Conservation (phyloP, 305 asterid species). For the Solanum hybrid region DNA sequence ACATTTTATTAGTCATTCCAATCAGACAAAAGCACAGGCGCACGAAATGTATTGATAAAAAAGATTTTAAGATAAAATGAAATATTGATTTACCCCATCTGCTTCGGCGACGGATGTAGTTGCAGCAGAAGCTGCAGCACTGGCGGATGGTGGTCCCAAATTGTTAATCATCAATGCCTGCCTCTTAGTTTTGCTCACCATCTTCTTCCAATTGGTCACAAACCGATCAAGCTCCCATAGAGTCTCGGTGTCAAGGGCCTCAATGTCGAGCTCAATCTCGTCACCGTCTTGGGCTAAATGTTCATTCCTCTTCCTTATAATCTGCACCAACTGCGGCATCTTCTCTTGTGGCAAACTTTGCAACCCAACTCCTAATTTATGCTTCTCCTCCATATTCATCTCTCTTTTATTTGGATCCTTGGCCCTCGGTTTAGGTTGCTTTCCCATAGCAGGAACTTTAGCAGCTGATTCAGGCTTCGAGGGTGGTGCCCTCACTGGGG, state of each 20-base stretch:
- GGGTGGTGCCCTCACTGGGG: conserved; percentile 50
- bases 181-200: conserved; percentile 85
- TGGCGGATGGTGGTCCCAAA: conserved; percentile 14
- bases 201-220: conserved; percentile 94
- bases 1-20: neutral
- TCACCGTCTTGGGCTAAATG: conserved; percentile 94
- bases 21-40: neutral
- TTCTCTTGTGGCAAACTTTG: conserved; percentile 94
- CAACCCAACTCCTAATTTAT: conserved; percentile 79
- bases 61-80: neutral
- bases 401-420: conserved; percentile 85
- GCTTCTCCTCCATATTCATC: conserved; percentile 93
- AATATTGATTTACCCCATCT: conserved; percentile 41
- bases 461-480: conserved; percentile 17
- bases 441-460: conserved; percentile 20
- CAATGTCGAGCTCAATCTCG: conserved; percentile 97
- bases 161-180: conserved; percentile 65
- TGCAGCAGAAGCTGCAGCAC: conserved; percentile 37
- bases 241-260: conserved; percentile 87
- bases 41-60: neutral
- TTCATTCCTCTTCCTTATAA: conserved; percentile 74
- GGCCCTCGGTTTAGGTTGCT: conserved; percentile 89
- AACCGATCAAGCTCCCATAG: conserved; percentile 97
- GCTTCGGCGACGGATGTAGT: conserved; percentile 35
- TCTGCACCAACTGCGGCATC: conserved; percentile 87